These are phyloP conservation scores for Yamadazyma atmosphaerica DNA, from an alignment of 1,139 yeast genomes.

Conservation along the genomic window DNA sequence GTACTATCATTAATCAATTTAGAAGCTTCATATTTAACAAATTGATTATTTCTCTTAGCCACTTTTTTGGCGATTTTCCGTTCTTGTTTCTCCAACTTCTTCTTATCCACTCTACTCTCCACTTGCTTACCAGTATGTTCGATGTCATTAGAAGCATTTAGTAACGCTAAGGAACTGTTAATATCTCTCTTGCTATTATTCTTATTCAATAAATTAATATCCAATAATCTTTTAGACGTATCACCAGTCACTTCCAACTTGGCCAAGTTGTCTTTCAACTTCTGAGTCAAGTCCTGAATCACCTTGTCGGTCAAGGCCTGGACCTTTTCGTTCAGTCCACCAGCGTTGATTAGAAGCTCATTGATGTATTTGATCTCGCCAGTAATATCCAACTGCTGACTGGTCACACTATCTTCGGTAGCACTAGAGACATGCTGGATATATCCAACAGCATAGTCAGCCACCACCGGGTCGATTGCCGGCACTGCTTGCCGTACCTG, in stretches of 20 bases:
- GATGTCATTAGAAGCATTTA: conserved; percentile 78
- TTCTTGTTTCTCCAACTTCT: conserved; percentile 96
- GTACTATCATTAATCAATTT: conserved; percentile 66
- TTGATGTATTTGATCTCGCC: conserved; percentile 67
- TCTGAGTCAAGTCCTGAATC: conserved; percentile 48
- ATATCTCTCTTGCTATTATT: conserved; percentile 71
- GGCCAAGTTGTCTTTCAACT: conserved; percentile 69
- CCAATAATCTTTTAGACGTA: conserved; percentile 77
- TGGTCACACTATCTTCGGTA: conserved; percentile 79
- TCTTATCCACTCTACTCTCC: conserved; percentile 93
- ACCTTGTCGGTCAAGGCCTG: conserved; percentile 46
- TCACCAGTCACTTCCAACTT: conserved; percentile 70
- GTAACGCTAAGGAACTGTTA: conserved; percentile 66
- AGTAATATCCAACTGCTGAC: conserved; percentile 67
- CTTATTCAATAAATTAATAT: conserved; percentile 57
- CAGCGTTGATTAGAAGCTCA: conserved; percentile 71
- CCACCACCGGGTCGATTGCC: conserved; percentile 82
- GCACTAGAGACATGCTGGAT: conserved; percentile 72
- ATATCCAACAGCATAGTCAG: conserved; percentile 90
- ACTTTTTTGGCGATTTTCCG: conserved; percentile 95
- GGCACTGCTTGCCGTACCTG: conserved; percentile 91
- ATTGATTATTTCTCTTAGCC: conserved; percentile 87
- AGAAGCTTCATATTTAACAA: conserved; percentile 91
- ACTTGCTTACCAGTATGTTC: conserved; percentile 90
- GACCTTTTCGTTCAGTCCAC: conserved; percentile 65